Percentiles rank a stretch among this genome's conserved stretches.
phyloP scores from a whole-genome alignment of 345 rosid genomes.

The Rhodomyrtus tomentosa region DNA sequence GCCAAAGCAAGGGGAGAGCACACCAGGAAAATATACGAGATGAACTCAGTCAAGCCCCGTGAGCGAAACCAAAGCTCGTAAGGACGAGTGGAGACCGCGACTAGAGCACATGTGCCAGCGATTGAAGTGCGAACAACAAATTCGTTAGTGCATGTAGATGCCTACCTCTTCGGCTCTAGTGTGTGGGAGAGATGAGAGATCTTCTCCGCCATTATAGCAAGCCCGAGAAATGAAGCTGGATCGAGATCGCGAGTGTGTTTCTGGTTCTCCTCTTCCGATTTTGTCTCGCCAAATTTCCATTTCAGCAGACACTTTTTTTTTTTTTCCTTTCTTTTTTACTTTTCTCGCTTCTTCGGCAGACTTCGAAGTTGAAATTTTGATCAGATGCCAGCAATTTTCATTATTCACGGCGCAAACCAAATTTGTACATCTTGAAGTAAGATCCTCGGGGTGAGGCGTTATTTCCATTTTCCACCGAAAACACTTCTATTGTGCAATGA shows the following conservation, averaged over 20 bases:
- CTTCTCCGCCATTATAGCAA: conserved; percentile 23
- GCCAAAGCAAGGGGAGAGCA: neutral
- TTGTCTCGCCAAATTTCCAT: neutral
- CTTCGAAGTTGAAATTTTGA: neutral
- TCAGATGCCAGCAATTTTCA: neutral
- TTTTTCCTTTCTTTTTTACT: too few relatives aligned
- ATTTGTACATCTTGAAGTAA: too few relatives aligned
- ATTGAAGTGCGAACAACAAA: neutral
- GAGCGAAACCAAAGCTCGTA: neutral
- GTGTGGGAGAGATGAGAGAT: conserved; percentile 38
- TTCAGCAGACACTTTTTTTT: too few relatives aligned
- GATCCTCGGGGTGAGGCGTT: neutral
- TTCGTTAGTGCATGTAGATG: neutral
- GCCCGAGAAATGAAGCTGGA: neutral
- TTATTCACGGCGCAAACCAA: neutral
- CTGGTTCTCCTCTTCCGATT: neutral
- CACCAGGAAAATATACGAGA: neutral
- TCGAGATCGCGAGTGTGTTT: neutral
- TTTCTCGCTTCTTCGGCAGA: too few relatives aligned
- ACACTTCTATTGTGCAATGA: neutral
- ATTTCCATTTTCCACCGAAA: too few relatives aligned
- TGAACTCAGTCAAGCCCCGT: conserved; percentile 19
- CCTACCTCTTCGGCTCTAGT: conserved; percentile 26
- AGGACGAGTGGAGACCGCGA: neutral
- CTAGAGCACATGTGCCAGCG: neutral